Conservation (phyloP, 2,329 filamentous ascomycete species). For the Exophiala sideris region DNA sequence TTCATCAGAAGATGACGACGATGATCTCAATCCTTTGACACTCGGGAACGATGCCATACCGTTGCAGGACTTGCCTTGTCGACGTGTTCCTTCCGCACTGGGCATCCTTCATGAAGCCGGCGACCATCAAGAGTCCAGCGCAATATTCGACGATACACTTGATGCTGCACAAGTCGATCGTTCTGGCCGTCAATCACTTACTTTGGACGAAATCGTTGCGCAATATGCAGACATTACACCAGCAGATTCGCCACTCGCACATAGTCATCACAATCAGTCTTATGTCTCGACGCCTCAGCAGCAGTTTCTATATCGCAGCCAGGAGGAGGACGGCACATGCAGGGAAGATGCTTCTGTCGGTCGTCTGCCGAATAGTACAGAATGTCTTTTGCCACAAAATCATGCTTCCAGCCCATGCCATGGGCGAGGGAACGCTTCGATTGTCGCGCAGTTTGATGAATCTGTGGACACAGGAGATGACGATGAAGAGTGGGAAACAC, state of each 20-base stretch:
- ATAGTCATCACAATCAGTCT: background rate
- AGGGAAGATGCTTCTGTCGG: no score
- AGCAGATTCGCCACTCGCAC: background rate
- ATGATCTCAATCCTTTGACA: background rate
- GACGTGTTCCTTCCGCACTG: slow-evolving; percentile 13
- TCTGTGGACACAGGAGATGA: background rate
- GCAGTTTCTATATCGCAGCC: background rate
- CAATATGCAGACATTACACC: slow-evolving; percentile 13
- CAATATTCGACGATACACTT: slow-evolving; percentile 15
- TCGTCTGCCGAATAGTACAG: no score
- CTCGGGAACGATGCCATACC: slow-evolving; percentile 7
- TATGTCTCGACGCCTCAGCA: background rate
- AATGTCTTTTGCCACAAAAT: background rate
- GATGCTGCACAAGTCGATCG: background rate
- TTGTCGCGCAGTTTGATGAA: background rate
- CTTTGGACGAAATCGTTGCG: slow-evolving; percentile 21
- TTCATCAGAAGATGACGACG: slow-evolving; percentile 13
- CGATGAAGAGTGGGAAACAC: slow-evolving; percentile 10
- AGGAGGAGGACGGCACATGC: no score
- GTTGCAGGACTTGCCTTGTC: slow-evolving; percentile 7
- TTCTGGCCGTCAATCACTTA: slow-evolving; percentile 6
- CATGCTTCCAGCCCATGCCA: background rate
- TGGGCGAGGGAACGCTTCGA: background rate
- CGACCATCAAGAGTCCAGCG: slow-evolving; percentile 21
- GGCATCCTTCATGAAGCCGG: slow-evolving; percentile 15